A percentile compares a stretch with the other conserved stretches of the same genome.
Evolutionary conservation across 2,329 filamentous ascomycete genomes (phyloP).

Genomic region (Corinectria fuckeliana): DNA sequence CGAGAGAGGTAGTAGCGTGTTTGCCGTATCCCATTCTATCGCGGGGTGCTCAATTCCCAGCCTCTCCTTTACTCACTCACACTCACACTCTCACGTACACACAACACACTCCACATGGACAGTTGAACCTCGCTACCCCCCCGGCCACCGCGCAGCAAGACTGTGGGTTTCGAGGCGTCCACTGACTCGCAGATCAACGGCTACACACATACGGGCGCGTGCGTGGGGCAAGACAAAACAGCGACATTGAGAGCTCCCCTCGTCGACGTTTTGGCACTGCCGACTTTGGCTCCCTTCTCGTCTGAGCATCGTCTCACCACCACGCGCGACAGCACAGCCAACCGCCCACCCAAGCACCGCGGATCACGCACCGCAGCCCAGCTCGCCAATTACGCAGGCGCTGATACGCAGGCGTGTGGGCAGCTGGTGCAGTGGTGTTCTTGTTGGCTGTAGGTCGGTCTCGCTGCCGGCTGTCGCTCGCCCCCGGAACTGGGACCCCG

Average conservation of each 20-base stretch:
- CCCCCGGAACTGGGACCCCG: constrained; percentile 20
- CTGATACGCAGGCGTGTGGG: constrained; percentile 13
- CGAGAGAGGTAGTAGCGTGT: neutral
- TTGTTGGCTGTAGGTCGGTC: constrained; percentile 1
- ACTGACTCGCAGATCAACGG: constrained; percentile 4
- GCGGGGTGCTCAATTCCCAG: constrained; percentile 16
- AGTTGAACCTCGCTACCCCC: constrained; percentile 8
- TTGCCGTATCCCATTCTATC: neutral
- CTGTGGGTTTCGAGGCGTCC: constrained; percentile 14
- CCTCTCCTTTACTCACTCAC: neutral
- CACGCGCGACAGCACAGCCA: constrained; percentile 23
- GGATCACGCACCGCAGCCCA: constrained; percentile 24
- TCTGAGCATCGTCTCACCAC: constrained; percentile 38
- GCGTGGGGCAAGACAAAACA: constrained; percentile 11
- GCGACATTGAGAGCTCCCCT: constrained; percentile 8
- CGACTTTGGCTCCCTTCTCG: constrained; percentile 26
- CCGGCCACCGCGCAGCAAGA: constrained; percentile 11
- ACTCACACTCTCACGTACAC: neutral
- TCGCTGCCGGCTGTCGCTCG: constrained; percentile 4
- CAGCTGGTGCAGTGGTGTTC: constrained; percentile 5
- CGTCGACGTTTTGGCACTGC: constrained; percentile 22
- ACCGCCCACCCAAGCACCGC: constrained; percentile 27
- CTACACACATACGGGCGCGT: neutral
- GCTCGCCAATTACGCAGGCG: constrained; percentile 13
- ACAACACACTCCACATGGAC: constrained; percentile 1